Base-by-base conservation (phyloP, 2,329 filamentous ascomycete genomes). In the Ophiocordyceps robertsii region DNA sequence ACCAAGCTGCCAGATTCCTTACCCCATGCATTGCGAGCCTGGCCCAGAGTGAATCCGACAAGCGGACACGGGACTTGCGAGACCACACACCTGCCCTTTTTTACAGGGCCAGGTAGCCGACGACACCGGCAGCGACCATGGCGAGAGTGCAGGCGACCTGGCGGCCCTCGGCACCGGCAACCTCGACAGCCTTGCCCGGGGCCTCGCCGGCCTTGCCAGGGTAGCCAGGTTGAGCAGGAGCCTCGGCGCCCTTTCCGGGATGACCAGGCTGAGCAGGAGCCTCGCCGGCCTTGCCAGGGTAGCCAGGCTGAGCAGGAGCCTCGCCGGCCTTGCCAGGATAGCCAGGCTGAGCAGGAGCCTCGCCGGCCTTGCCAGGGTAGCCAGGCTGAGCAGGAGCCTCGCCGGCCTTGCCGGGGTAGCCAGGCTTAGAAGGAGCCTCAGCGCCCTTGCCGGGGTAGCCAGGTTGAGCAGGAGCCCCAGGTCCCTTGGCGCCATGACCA, bases 81-180 rank as follows among this genome's bases (percentile, higher is more conserved):
- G 24, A 27, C 24, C 3, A 27, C 24, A 27, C 24, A 27, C 24
- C 24, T 27, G 24, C 24, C 24, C 24, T 27, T 9, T 19, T 27
- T 57, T 58, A 63, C 52, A 63, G 47, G 31, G 54, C 54, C 24
- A 60, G 30, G 44, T 53, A 46, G 38, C 53, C 54, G 36, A 57
- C 45, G 35, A 53, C 51, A 33, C 53, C 56, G 38, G 50, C 53
- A 7, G 49, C 53, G 30, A 55, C 51, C 39, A 57, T 49, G 41
- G 56, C 51, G 17, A 51, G 47, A 16, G 51, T 49, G 46, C 50
- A 46, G 13, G 47, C 46, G 30, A 45, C 45, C 37, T 45, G 36
- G 37, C 47, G 42, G 41, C 41, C 43, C 27, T 46, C 44, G 14
- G 48, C 50, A 37, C 43, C 49, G 39, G 45, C 49, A 42, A 46